These are phyloP conservation scores for Helotiales sp. DNA, from an alignment of 2,329 filamentous ascomycete genomes.

Conservation along the genomic window DNA sequence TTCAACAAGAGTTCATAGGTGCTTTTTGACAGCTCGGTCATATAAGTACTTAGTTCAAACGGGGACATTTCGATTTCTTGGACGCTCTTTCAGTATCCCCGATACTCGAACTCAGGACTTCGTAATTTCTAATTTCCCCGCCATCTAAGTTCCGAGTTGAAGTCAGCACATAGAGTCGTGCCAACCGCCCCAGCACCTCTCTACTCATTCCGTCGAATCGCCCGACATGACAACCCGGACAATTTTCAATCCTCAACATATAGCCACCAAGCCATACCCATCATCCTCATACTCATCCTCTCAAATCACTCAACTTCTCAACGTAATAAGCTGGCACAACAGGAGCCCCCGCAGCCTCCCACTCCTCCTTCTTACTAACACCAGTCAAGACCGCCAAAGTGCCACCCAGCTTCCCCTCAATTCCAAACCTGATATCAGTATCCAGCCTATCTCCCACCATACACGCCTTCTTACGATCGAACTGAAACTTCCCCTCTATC, in stretches of 20 bases:
- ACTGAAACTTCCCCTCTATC: constrained; percentile 91
- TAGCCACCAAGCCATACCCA: background rate
- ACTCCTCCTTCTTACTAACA: constrained; percentile 83
- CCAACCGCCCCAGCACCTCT: background rate
- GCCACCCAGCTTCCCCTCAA: constrained; percentile 88
- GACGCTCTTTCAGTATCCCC: no score
- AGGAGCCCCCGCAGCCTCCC: constrained; percentile 69
- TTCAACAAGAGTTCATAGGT: no score
- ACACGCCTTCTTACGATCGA: constrained; percentile 83
- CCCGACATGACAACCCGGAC: background rate
- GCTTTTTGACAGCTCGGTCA: no score
- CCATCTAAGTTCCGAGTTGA: background rate
- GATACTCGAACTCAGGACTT: background rate
- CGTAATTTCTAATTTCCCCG: background rate
- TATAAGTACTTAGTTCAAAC: no score
- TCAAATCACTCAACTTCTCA: constrained; percentile 81
- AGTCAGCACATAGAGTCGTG: background rate
- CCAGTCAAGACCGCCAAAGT: constrained; percentile 91
- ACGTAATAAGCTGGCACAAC: constrained; percentile 83
- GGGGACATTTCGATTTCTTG: no score
- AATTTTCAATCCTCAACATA: background rate
- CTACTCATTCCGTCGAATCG: background rate
- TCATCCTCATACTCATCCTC: constrained; percentile 40
- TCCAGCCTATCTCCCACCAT: constrained; percentile 96
- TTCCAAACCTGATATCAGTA: constrained; percentile 94